phyloP scores from a whole-genome alignment of 192 early-diverging fungal species.

The Backusella circina region DNA sequence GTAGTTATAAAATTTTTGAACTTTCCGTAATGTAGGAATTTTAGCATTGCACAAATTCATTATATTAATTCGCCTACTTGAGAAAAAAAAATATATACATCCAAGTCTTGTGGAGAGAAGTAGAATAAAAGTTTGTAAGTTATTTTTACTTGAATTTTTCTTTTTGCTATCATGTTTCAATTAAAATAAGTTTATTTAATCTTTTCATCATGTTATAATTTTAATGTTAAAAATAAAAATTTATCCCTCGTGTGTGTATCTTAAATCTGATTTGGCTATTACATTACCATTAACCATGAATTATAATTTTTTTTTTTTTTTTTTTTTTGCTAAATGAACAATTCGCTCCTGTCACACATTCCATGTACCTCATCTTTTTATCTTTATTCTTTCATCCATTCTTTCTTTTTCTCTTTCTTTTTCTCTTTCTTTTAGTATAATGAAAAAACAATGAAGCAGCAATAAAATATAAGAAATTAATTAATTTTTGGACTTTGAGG shows the following conservation, averaged over 20 bases:
- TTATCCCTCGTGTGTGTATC: background rate
- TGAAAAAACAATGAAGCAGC: background rate
- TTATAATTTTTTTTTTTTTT: background rate
- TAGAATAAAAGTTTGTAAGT: background rate
- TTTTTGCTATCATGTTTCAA: background rate
- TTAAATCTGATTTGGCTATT: conserved; percentile 1
- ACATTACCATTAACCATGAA: background rate
- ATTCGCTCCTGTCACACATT: background rate
- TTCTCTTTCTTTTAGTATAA: background rate
- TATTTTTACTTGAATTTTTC: background rate
- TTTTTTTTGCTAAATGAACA: background rate
- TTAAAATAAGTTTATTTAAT: background rate
- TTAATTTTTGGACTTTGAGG: background rate
- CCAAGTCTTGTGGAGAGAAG: background rate
- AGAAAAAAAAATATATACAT: background rate
- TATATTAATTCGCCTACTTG: background rate
- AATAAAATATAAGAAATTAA: background rate
- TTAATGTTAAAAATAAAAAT: background rate
- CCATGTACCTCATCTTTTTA: background rate
- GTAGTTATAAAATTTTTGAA: background rate
- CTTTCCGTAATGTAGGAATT: background rate
- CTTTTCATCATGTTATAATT: background rate
- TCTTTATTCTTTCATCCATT: background rate
- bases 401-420: background rate
- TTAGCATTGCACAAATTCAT: background rate